These are phyloP conservation scores for Phalaenopsis hybrid DNA, from an alignment of 116 monocot species.

Conservation along the genomic window DNA sequence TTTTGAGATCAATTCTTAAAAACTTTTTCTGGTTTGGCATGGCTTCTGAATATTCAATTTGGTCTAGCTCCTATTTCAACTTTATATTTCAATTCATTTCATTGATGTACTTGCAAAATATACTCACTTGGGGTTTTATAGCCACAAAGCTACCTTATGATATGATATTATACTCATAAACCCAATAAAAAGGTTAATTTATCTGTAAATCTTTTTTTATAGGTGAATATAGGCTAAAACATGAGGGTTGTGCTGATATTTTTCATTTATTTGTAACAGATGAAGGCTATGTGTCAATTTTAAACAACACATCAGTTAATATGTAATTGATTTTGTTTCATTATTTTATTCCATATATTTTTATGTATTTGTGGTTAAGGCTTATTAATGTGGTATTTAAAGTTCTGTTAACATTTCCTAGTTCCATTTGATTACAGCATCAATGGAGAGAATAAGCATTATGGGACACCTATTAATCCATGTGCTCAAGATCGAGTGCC, in stretches of 20 bases:
- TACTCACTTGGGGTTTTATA: too few relatives aligned
- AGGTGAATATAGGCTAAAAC: neutral
- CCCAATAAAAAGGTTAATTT: neutral
- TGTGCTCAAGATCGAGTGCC: constrained; percentile 70
- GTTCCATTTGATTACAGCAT: constrained; percentile 36
- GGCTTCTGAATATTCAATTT: too few relatives aligned
- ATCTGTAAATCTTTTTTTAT: neutral
- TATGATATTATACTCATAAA: too few relatives aligned
- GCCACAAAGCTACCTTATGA: too few relatives aligned
- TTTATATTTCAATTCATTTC: too few relatives aligned
- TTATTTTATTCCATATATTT: neutral
- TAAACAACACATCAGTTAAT: neutral
- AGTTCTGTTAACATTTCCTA: neutral
- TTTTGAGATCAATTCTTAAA: too few relatives aligned
- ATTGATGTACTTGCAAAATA: too few relatives aligned
- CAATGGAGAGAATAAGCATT: constrained; percentile 85
- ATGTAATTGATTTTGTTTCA: neutral
- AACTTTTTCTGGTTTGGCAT: too few relatives aligned
- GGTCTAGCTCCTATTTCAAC: too few relatives aligned
- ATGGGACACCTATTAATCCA: constrained; percentile 85
- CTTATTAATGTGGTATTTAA: neutral
- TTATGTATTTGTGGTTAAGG: neutral
- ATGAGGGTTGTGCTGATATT: neutral
- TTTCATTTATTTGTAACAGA: neutral
- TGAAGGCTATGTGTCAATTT: neutral